phyloP scores from a whole-genome alignment of 2,329 filamentous ascomycete genomes.

The Mollisia scopiformis region DNA sequence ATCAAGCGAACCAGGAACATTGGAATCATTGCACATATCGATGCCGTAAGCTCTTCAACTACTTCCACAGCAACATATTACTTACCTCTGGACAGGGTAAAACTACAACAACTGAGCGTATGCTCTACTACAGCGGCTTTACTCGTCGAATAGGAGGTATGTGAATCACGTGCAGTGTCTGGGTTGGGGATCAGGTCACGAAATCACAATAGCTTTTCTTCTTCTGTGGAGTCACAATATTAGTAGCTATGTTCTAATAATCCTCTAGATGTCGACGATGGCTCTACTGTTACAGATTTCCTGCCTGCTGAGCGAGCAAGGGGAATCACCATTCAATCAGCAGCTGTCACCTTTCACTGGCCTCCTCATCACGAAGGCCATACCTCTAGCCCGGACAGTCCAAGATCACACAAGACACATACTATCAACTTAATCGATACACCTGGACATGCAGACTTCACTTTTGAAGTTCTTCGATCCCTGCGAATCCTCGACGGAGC shows the following conservation, averaged over 20 bases:
- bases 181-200: too few relatives aligned
- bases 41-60: constrained; percentile 62
- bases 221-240: neutral
- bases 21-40: constrained; percentile 97
- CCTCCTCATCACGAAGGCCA: constrained; percentile 54
- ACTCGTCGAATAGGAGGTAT: constrained; percentile 79
- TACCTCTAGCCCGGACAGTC: constrained; percentile 38
- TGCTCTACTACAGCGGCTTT: constrained; percentile 95
- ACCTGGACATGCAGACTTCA: constrained; percentile 95
- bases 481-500: constrained; percentile 86
- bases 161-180: constrained; percentile 7
- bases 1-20: constrained; percentile 80
- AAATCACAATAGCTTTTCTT: too few relatives aligned
- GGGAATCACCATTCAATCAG: constrained; percentile 97
- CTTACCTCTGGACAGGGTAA: constrained; percentile 65
- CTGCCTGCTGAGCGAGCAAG: constrained; percentile 88
- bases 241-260: neutral
- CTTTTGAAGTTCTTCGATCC: constrained; percentile 93
- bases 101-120: constrained; percentile 97
- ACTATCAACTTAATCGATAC: constrained; percentile 94
- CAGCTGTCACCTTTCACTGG: constrained; percentile 95
- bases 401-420: constrained; percentile 59
- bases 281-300: constrained; percentile 96
- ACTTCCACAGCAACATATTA: neutral
- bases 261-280: constrained; percentile 80